phyloP scores from a whole-genome alignment of 805 yeast species.

The Debaryomyces maramus region DNA sequence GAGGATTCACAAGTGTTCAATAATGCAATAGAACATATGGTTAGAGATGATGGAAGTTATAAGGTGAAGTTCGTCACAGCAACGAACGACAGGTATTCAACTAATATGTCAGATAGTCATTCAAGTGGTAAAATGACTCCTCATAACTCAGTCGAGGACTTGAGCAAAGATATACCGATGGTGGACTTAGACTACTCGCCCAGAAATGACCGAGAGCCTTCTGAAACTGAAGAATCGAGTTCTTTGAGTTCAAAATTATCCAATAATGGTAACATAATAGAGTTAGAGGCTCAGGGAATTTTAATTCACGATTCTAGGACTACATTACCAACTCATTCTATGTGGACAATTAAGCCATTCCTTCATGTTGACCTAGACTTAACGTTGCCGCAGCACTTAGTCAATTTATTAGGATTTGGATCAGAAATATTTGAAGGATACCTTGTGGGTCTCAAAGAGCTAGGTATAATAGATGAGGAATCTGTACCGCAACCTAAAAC shows the following conservation, averaged over 20 bases:
- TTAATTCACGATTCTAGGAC: slow-evolving; percentile 63
- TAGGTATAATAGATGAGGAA: slow-evolving; percentile 61
- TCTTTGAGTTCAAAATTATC: slow-evolving; percentile 32
- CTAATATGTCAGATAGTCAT: not conserved
- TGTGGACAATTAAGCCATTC: slow-evolving; percentile 91
- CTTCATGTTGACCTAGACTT: slow-evolving; percentile 61
- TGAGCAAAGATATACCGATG: slow-evolving; percentile 5
- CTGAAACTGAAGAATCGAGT: slow-evolving; percentile 10
- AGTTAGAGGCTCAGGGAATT: slow-evolving; percentile 93
- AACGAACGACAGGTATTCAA: slow-evolving; percentile 27
- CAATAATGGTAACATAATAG: slow-evolving; percentile 63
- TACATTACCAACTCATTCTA: slow-evolving; percentile 70
- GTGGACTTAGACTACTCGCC: not conserved
- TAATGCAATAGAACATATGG: slow-evolving; percentile 70
- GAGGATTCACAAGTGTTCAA: slow-evolving; percentile 68
- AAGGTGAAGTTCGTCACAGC: slow-evolving; percentile 69
- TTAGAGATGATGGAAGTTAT: slow-evolving; percentile 70
- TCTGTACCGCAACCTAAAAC: slow-evolving; percentile 76
- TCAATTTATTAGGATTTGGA: slow-evolving; percentile 85
- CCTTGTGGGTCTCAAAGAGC: slow-evolving; percentile 60
- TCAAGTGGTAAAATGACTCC: slow-evolving; percentile 25
- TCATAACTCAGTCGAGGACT: slow-evolving; percentile 20
- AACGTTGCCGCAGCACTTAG: slow-evolving; percentile 67
- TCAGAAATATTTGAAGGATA: slow-evolving; percentile 79
- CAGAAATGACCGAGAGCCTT: not conserved